phyloP scores from a whole-genome alignment of 1,284 basidiomycete genomes.

The Puccinia novopanici region DNA sequence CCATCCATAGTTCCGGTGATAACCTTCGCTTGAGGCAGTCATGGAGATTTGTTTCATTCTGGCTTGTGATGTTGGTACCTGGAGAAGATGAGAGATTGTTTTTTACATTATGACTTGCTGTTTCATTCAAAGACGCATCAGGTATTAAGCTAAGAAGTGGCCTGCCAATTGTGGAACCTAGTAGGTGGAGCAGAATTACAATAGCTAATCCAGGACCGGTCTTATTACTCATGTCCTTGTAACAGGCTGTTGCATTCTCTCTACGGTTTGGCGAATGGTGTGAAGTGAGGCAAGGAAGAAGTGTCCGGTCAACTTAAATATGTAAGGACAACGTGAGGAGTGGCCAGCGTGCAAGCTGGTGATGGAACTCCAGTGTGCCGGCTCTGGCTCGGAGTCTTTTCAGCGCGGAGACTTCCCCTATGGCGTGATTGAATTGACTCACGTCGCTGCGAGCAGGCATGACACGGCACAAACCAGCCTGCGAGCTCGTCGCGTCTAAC shows the following conservation, averaged over 20 bases:
- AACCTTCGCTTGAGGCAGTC: constrained; percentile 43
- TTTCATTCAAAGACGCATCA: constrained; percentile 22
- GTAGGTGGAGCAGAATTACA: constrained; percentile 16
- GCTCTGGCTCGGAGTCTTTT: constrained; percentile 1
- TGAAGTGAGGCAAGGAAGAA: neutral
- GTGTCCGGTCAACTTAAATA: neutral
- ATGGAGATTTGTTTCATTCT: constrained; percentile 20
- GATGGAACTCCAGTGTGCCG: neutral
- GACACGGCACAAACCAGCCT: neutral
- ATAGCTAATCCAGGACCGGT: neutral
- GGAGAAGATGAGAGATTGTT: constrained; percentile 1
- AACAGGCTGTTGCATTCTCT: constrained; percentile 16
- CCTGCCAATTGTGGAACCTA: constrained; percentile 22
- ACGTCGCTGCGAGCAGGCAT: constrained; percentile 1
- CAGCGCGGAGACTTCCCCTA: neutral
- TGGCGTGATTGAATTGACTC: constrained; percentile 30
- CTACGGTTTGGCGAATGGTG: neutral
- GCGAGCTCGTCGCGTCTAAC: constrained; percentile 16
- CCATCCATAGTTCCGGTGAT: constrained; percentile 46
- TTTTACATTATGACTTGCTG: constrained; percentile 4
- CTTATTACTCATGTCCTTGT: constrained; percentile 18
- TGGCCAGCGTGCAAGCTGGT: neutral
- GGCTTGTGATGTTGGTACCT: neutral
- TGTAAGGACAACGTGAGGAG: neutral
- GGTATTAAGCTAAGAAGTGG: constrained; percentile 14